Evolutionary conservation across 2,329 filamentous ascomycete species (phyloP), one percentile per base, ranked within the genome.

Genomic region (Colletotrichum australisinense): DNA sequence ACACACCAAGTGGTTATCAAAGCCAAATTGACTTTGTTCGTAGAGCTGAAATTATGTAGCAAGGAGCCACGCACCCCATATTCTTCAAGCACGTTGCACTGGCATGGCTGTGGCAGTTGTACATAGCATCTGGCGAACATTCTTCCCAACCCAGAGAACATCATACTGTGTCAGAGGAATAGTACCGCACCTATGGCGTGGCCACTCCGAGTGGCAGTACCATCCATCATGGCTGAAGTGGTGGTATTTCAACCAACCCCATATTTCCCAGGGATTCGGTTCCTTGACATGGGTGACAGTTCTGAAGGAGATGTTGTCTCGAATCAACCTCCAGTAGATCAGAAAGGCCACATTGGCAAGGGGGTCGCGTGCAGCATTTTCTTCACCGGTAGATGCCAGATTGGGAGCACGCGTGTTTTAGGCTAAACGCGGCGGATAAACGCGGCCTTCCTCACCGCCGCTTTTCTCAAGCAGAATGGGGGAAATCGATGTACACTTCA

Each of bases 361-460:
- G 63, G 42, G 16, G 24, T 30, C 19, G 9, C 42, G n/a, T 28
- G 65, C 53, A 60, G 30, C 22, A 49, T 38, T 28, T 28, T 62
- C 66, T 64, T 70, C 67, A 60, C 60, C 60, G 62, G 56, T 65
- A 60, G 19, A 12, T 58, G 26, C 67, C 56, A 35, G 19, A 52
- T 70, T 22, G 35, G 60, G 70, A 57, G 12, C 22, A 30, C 46
- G 42, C 69, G 53, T 46, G 16, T 16, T 66, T 70, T 63, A 73
- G 70, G 60, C 70, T 73, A 63, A 73, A 73, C 9, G 35, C 60
- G 24, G 16, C 67, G 70, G 55, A 62, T 56, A 73, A 68, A 38
- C 46, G 46, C 28, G 35, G 59, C 60, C 56, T 19, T 38, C 38
- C 32, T 73, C 60, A 66, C 46, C 70, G 67, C 53, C 56, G 49